Evolutionary conservation across 2,329 filamentous ascomycete genomes (phyloP), one percentile per base, ranked within the genome.

Genomic region (Teratosphaeria pseudoeucalypti): DNA sequence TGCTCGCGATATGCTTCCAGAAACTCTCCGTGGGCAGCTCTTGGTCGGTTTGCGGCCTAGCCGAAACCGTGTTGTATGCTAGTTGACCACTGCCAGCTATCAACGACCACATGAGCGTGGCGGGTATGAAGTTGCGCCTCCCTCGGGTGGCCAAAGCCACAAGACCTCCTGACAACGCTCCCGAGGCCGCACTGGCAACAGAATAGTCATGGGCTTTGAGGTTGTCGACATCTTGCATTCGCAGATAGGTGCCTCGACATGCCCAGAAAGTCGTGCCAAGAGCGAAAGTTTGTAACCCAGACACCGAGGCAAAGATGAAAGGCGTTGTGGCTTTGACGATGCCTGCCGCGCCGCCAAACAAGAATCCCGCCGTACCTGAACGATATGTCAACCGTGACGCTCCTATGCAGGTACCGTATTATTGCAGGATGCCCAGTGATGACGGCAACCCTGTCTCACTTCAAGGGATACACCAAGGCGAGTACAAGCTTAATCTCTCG

Each of bases 271-370:
- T 88, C 54, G 82, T 84, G 39, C 90, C 90, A 47, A 95, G 80
- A 52, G 83, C 81, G 73, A 90, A 90, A 83, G 89, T 96, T 75
- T 95, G 90, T 49, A 89, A 78, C 19, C 89, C 88, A 26, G 87
- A 85, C 43, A 86, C 81, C 12, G 87, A 66, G 0, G 89, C 86
- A 74, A 90, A 92, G 6, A 92, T 74, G 2, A 84, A 71, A 3
- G 82, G 80, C 3, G 89, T 86, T 14, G 82, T 83, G 19, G 87
- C 86, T 60, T 85, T 82, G 55, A 92, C 61, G 19, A 78, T 77
- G 34, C 78, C 78, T 56, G 73, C 72, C 55, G 76, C 71, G 57
- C 76, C 74, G 47, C 78, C 78, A 57, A 76, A 65, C 19, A 75
- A 73, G 54, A 95, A 86, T 32, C 90, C 91, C 39, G 82, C 81